phyloP scores from a whole-genome alignment of 768 basidiomycete species.

The Leccinum truebloodii region DNA sequence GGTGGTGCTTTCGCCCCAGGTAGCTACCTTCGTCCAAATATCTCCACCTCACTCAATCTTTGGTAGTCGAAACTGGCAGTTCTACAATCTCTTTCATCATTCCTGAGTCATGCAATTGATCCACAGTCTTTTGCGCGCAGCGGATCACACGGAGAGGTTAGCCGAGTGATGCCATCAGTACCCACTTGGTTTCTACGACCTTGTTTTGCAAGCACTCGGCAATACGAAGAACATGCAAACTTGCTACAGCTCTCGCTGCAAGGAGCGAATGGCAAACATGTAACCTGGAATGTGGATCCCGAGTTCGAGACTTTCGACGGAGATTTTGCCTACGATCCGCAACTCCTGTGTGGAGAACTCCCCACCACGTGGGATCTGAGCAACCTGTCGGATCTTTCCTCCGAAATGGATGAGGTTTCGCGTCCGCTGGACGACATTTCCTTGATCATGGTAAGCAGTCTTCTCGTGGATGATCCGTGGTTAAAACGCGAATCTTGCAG shows the following conservation, averaged over 20 bases:
- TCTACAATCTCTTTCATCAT: slow-evolving; percentile 67
- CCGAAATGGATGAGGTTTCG: slow-evolving; percentile 17
- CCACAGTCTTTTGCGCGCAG: slow-evolving; percentile 16
- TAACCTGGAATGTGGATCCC: slow-evolving; percentile 29
- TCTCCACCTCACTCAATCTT: slow-evolving; percentile 4
- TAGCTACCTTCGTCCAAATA: slow-evolving; percentile 29
- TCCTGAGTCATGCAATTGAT: slow-evolving; percentile 53
- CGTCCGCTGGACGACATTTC: slow-evolving; percentile 18
- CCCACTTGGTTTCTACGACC: slow-evolving; percentile 66
- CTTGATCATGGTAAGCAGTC: slow-evolving; percentile 28
- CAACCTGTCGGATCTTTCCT: slow-evolving; percentile 31
- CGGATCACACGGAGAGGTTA: slow-evolving; percentile 14
- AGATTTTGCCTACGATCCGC: slow-evolving; percentile 32
- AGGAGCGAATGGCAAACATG: slow-evolving; percentile 18
- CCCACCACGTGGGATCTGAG: slow-evolving; percentile 35
- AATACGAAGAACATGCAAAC: slow-evolving; percentile 55
- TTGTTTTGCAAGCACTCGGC: slow-evolving; percentile 53
- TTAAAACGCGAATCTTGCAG: slow-evolving; percentile 37
- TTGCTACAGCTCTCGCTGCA: slow-evolving; percentile 36
- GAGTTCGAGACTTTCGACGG: slow-evolving; percentile 28
- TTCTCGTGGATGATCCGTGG: slow-evolving; percentile 19
- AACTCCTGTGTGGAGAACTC: slow-evolving; percentile 14
- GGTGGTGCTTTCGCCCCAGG: slow-evolving; percentile 63
- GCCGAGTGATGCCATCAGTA: slow-evolving; percentile 26
- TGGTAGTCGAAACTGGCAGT: slow-evolving; percentile 77